These are phyloP conservation scores for Cetraspora pellucida DNA, from an alignment of 192 early-diverging fungal genomes.

Conservation along the genomic window DNA sequence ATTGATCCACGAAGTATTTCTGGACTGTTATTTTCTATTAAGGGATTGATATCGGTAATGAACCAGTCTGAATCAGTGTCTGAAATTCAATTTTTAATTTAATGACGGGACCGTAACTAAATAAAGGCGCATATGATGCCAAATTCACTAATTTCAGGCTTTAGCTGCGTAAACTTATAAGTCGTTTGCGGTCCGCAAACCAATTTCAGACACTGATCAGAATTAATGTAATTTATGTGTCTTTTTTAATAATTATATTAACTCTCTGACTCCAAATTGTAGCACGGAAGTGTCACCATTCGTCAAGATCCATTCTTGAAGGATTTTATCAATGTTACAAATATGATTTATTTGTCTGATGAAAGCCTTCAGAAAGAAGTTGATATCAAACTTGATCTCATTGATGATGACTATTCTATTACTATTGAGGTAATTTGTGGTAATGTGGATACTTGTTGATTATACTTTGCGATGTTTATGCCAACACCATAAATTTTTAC, in stretches of 20 bases:
- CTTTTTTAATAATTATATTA: neutral
- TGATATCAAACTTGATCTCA: constrained; percentile 4
- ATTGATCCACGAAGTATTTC: constrained; percentile 7
- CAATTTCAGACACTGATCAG: too few species aligned
- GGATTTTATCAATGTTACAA: constrained; percentile 25
- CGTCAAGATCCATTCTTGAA: constrained; percentile 18
- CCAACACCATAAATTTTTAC: neutral
- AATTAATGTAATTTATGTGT: neutral
- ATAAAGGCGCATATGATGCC: too few species aligned
- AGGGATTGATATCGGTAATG: constrained; percentile 23
- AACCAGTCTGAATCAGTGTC: neutral
- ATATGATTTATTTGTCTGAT: constrained; percentile 24
- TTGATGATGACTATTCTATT: constrained; percentile 18
- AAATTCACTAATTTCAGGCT: too few species aligned
- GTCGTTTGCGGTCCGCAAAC: too few species aligned
- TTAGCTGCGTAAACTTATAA: too few species aligned
- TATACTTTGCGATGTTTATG: neutral
- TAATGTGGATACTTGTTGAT: neutral
- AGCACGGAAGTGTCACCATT: constrained; percentile 33
- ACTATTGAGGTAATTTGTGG: constrained; percentile 13
- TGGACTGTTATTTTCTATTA: constrained; percentile 29
- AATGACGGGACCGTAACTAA: too few species aligned
- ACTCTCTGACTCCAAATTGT: neutral
- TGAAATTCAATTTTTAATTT: neutral
- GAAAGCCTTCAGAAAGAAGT: constrained; percentile 24